Evolutionary conservation across 2,329 filamentous ascomycete genomes (phyloP).

Genomic region (Orbilia ellipsospora): DNA sequence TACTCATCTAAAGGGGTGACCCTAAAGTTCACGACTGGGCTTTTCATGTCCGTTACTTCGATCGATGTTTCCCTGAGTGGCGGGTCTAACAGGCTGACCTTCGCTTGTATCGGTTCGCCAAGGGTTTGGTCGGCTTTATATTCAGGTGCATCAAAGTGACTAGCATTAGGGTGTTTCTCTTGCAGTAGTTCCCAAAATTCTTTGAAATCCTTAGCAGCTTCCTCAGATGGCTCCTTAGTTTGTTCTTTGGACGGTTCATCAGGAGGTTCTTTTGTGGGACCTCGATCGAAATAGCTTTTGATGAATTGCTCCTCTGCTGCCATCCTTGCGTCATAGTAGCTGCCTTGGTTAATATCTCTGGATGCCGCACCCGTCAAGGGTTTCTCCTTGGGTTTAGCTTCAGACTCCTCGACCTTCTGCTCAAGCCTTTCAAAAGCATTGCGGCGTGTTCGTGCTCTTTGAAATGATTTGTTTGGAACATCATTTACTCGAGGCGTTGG

Average conservation of each 20-base stretch:
- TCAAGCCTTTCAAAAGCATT: constrained; percentile 27
- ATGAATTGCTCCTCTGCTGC: constrained; percentile 7
- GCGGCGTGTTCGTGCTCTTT: background rate
- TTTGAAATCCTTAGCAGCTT: constrained; percentile 2
- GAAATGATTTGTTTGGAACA: no score
- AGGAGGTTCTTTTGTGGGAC: no score
- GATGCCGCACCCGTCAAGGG: no score
- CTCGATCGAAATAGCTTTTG: background rate
- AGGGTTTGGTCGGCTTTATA: background rate
- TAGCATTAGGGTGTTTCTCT: constrained; percentile 19
- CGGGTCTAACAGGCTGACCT: background rate
- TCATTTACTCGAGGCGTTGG: no score
- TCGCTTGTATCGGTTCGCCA: background rate
- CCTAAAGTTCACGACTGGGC: constrained; percentile 14
- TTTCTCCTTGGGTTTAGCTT: background rate
- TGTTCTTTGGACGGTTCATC: background rate
- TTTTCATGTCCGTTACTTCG: background rate
- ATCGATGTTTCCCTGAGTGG: background rate
- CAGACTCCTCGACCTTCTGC: background rate
- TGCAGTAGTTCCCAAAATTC: constrained; percentile 22
- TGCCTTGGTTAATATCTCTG: no score
- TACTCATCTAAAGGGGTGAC: constrained; percentile 35
- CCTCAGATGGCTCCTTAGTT: background rate
- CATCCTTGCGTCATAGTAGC: constrained; percentile 5
- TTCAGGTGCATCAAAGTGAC: background rate